A percentile compares a stretch with the other conserved stretches of the same genome.
Evolutionary conservation across 106 monocot species (phyloP).

Genomic region (Xerophyta viscosa): DNA sequence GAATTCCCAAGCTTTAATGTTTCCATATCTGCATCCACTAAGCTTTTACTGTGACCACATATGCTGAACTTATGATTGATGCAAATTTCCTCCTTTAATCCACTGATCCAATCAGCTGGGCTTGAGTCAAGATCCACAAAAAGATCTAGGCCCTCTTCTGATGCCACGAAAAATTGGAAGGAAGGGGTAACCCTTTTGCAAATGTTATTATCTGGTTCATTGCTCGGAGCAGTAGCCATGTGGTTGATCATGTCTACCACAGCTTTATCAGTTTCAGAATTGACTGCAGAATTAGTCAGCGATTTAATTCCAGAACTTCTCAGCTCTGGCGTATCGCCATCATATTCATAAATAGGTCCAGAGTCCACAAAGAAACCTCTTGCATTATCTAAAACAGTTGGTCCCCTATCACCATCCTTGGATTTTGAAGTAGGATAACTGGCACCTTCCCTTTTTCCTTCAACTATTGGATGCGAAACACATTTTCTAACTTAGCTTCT

Average conservation of each 20-base stretch:
- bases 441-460: constrained; percentile 14
- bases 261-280: neutral
- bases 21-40: constrained; percentile 11
- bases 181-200: constrained; percentile 28
- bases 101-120: constrained; percentile 54
- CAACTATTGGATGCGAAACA: constrained; percentile 1
- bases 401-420: neutral
- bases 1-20: constrained; percentile 9
- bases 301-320: constrained; percentile 5
- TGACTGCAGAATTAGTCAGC: constrained; percentile 1
- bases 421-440: constrained; percentile 16
- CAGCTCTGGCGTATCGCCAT: neutral
- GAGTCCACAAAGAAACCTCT: too few relatives aligned
- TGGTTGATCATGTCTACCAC: neutral
- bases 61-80: constrained; percentile 19
- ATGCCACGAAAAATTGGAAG: constrained; percentile 64
- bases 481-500: neutral
- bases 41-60: constrained; percentile 14
- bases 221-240: neutral
- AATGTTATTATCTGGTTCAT: constrained; percentile 12
- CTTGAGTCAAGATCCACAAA: constrained; percentile 65
- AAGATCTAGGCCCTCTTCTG: constrained; percentile 73
- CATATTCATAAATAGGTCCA: constrained; percentile 6
- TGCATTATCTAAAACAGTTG: neutral
- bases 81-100: constrained; percentile 49